Evolutionary conservation across 176 grass and related monocot genomes (phyloP), one percentile per base, ranked within the genome.

Genomic region (Zoysia pacifica): DNA sequence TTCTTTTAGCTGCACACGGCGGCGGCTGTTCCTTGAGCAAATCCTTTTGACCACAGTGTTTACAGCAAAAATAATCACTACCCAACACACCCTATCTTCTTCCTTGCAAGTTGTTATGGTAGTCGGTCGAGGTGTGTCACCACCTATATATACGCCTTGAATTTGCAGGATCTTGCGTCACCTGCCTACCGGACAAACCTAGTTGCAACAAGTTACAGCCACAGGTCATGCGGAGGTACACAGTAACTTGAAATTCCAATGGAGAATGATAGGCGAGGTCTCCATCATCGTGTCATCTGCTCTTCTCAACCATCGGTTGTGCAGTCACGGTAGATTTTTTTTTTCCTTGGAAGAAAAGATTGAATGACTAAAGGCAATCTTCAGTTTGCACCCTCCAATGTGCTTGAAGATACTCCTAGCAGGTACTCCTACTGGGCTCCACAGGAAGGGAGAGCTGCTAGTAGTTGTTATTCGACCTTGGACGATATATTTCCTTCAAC

Each of bases 381-480:
- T 51, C 89, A 84, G 20, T 93, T 98, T 87, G 70, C 84, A 54
- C 84, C 95, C 76, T 87, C 81, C 55, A 98, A 89, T 69, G 75
- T 67, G 10, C 87, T 98, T 39, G 59, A 75, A 77, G 71, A 89
- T 28, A 28, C 28, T 28, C n/a, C n/a, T 67, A 65, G 81, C 51
- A 91, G 94, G 66, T 82, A 89, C 82, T 83, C 86, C 54, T 98
- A 91, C 63, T 94, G 95, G 90, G 88, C 88, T 75, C 95, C 95
- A 6, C 74, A 86, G 71, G 92, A 98, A 75, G 80, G 35, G 28
- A 80, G 66, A 59, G 62, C n/a, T 51, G 79, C 68, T 94, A 92
- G 90, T 81, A 82, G 74, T 81, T 98, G 75, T 69, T 74, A 48
- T 76, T 98, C 7, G 79, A 98, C 75, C 79, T 98, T 7, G 44